phyloP scores from a whole-genome alignment of 768 basidiomycete genomes.

The Tephrocybe sp. region DNA sequence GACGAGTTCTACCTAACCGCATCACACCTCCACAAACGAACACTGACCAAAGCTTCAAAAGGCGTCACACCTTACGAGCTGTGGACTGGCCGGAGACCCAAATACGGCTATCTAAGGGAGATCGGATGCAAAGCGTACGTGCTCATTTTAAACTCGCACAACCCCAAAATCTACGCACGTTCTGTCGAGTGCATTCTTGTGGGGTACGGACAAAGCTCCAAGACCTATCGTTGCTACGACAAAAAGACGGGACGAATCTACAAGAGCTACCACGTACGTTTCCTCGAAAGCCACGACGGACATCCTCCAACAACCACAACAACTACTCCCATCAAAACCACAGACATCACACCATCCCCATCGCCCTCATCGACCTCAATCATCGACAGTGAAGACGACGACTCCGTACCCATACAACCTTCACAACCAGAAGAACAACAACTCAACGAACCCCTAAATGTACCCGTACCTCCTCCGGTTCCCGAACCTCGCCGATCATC shows the following conservation, averaged over 20 bases:
- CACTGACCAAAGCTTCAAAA: background rate
- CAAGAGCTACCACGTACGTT: conserved; percentile 22
- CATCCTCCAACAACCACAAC: background rate
- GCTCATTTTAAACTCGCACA: conserved; percentile 29
- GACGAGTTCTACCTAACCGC: conserved; percentile 26
- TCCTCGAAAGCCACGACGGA: conserved; percentile 24
- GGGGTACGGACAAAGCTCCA: conserved; percentile 31
- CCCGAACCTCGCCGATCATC: no score
- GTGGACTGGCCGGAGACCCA: conserved; percentile 18
- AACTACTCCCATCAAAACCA: no score
- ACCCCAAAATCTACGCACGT: conserved; percentile 22
- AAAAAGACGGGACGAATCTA: conserved; percentile 13
- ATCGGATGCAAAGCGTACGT: conserved; percentile 34
- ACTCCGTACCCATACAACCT: no score
- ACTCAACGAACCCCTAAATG: no score
- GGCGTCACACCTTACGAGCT: conserved; percentile 20
- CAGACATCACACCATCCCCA: no score
- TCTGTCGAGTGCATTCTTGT: conserved; percentile 35
- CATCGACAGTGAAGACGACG: no score
- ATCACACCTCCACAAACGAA: conserved; percentile 7
- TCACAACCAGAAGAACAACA: no score
- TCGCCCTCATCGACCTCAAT: no score
- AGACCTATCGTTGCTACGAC: conserved; percentile 34
- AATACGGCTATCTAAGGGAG: conserved; percentile 28
- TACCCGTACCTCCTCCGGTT: no score